These are phyloP conservation scores for Spirogloea muscicola DNA, from an alignment of 139 green algal genomes.

Conservation along the genomic window DNA sequence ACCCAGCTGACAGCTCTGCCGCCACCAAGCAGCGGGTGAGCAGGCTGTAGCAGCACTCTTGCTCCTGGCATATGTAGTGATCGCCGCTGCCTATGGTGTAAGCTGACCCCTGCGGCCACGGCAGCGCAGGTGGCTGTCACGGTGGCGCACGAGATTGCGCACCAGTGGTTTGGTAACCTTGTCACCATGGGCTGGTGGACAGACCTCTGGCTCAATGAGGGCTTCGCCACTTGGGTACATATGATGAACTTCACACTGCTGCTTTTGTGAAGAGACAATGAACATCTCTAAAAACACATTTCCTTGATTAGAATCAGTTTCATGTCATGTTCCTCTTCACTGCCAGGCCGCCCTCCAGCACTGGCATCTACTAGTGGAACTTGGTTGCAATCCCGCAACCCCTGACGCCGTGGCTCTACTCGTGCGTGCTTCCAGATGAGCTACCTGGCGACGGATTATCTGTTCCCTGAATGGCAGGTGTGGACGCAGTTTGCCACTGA, in stretches of 20 bases:
- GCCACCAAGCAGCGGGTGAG: constrained; percentile 11
- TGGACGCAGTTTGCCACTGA: constrained; percentile 44
- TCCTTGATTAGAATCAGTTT: no score
- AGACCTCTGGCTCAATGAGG: constrained; percentile 90
- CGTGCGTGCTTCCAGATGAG: constrained; percentile 5
- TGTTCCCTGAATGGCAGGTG: constrained; percentile 50
- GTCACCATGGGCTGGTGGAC: constrained; percentile 78
- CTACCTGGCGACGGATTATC: constrained; percentile 25
- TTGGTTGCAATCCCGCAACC: no score
- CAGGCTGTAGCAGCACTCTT: not conserved
- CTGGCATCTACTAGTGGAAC: no score
- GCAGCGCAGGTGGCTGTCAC: constrained; percentile 50
- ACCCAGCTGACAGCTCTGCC: constrained; percentile 37
- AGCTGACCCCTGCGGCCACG: not conserved
- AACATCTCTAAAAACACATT: no score
- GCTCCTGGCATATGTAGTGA: not conserved
- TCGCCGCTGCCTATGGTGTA: not conserved
- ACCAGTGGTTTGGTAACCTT: constrained; percentile 77
- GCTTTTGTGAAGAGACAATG: no score
- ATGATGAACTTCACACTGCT: no score
- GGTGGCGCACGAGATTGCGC: constrained; percentile 79
- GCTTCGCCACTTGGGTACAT: constrained; percentile 56
- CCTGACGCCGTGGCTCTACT: no score
- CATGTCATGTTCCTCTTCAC: no score
- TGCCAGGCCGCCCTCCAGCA: no score